phyloP scores from a whole-genome alignment of 164 flowering plant genomes.

The Vitis riparia region DNA sequence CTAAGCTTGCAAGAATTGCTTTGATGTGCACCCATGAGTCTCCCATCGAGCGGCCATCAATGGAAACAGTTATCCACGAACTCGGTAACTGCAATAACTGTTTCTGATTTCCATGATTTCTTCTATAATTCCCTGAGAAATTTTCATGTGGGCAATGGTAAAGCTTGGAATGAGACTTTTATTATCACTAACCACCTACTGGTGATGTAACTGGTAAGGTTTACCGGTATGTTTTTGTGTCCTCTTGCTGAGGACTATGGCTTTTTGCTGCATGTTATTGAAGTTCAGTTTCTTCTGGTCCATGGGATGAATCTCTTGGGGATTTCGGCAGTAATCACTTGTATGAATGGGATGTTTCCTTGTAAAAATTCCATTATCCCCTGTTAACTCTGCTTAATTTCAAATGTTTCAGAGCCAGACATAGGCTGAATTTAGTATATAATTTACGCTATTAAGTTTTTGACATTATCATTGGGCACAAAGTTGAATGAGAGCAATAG shows the following conservation, averaged over 20 bases:
- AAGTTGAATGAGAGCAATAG: too few relatives aligned
- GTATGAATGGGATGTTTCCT: background rate
- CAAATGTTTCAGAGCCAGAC: too few relatives aligned
- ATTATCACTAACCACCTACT: conserved; percentile 10
- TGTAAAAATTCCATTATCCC: background rate
- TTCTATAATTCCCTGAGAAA: background rate
- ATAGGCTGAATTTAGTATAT: too few relatives aligned
- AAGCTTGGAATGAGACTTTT: background rate
- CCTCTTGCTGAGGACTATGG: background rate
- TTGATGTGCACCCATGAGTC: conserved; percentile 50
- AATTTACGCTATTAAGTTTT: too few relatives aligned
- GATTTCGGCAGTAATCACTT: background rate
- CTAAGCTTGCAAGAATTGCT: conserved; percentile 49
- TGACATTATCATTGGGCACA: too few relatives aligned
- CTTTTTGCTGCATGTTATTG: background rate
- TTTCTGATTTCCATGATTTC: conserved; percentile 12
- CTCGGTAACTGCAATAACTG: conserved; percentile 35
- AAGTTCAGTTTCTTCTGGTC: background rate
- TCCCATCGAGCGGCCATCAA: conserved; percentile 49
- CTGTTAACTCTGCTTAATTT: too few relatives aligned
- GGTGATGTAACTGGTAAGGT: too few relatives aligned
- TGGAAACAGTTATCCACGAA: conserved; percentile 51
- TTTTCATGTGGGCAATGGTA: background rate
- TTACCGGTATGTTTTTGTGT: background rate
- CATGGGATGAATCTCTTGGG: background rate